phyloP scores from a whole-genome alignment of 805 yeast genomes.

The Hanseniaspora valbyensis region DNA sequence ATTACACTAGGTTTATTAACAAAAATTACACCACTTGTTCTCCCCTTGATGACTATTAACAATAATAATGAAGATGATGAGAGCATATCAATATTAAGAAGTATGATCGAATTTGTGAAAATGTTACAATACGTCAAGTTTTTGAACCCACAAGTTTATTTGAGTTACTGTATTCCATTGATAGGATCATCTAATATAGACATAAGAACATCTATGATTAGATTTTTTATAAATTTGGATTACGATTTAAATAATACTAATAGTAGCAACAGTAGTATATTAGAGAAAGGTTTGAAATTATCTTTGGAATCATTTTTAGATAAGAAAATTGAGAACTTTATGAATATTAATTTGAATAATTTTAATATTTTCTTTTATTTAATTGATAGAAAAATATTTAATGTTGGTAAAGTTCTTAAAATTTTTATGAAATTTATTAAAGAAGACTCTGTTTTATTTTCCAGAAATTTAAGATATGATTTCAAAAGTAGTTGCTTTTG shows the following conservation, averaged over 20 bases:
- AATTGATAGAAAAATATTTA: neutral
- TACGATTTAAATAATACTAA: neutral
- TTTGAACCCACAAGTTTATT: neutral
- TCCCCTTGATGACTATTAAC: neutral
- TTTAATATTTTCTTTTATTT: neutral
- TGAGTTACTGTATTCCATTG: neutral
- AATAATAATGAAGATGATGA: neutral
- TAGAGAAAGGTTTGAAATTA: neutral
- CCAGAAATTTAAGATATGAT: neutral
- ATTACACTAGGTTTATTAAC: neutral
- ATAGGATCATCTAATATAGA: neutral
- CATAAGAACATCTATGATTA: neutral
- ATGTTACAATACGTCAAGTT: conserved; percentile 4
- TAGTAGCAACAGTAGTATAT: neutral
- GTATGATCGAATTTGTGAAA: neutral
- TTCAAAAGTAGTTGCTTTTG: conserved; percentile 1
- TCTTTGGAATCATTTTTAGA: neutral
- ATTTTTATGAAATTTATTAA: neutral
- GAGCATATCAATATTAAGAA: neutral
- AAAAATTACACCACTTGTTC: neutral
- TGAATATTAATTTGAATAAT: neutral
- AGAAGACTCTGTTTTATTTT: neutral
- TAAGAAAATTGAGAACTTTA: neutral
- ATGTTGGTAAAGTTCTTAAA: neutral
- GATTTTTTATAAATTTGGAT: neutral